Conservation (phyloP, 2,329 filamentous ascomycete genomes). For the Colletotrichum ledebouriae region DNA sequence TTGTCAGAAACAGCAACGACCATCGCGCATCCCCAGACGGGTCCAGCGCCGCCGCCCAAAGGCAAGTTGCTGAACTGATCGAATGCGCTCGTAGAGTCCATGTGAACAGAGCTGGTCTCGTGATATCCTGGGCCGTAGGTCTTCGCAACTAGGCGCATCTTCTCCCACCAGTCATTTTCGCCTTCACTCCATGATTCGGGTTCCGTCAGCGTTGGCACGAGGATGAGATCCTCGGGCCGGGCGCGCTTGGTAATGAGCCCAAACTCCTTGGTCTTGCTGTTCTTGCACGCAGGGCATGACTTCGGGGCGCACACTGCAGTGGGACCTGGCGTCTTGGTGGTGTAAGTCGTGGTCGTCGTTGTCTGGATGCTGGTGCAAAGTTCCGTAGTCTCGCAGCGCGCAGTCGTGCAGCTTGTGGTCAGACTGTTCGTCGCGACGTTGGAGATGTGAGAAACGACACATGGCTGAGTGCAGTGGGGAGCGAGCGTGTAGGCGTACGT, state of each 20-base stretch:
- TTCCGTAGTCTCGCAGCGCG: slow-evolving; percentile 34
- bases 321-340: slow-evolving; percentile 22
- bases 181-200: slow-evolving; percentile 35
- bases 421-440: slow-evolving; percentile 14
- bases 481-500: slow-evolving; percentile 33
- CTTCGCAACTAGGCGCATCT: slow-evolving; percentile 35
- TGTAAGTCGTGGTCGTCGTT: slow-evolving; percentile 29
- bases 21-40: slow-evolving; percentile 42
- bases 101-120: slow-evolving; percentile 2
- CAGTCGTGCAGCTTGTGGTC: slow-evolving; percentile 37
- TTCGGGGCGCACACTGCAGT: slow-evolving; percentile 27
- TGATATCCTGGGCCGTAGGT: slow-evolving; percentile 33
- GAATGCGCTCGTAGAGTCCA: slow-evolving; percentile 24
- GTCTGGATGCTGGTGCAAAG: slow-evolving; percentile 37
- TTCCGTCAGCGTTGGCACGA: slow-evolving; percentile 12
- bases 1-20: slow-evolving; percentile 31
- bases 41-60: slow-evolving; percentile 35
- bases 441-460: slow-evolving; percentile 30
- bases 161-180: slow-evolving; percentile 38
- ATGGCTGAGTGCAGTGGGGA: slow-evolving; percentile 41
- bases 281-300: slow-evolving; percentile 16
- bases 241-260: neutral
- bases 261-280: slow-evolving; percentile 3
- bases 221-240: slow-evolving; percentile 35
- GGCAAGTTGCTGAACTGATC: slow-evolving; percentile 22